Base-by-base conservation (phyloP, 257 asterid genomes). In the Salvia rosmarinus region DNA sequence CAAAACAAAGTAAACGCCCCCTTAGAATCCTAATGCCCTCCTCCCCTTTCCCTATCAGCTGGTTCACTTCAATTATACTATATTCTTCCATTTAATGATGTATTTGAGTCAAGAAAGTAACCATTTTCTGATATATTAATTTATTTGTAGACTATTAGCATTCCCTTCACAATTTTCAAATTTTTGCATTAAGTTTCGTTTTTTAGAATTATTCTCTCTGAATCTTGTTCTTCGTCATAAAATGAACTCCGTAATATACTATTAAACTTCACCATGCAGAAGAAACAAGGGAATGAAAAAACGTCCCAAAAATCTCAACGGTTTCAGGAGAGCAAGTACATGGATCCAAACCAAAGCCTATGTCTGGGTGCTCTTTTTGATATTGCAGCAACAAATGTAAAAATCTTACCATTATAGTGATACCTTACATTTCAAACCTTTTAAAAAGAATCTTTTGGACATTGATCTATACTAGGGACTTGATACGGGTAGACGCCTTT, bases 351-450 rank as follows among this genome's bases (percentile, higher is more conserved):
- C 44, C 99, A 95, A 72, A 82, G 90, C 75, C 84, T 95, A 21
- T 95, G 99, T 61, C 75, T 95, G 52, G 99, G 99, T 77, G 98
- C 99, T 68, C 95, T 95, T 20, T 91, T 95, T 82, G 96, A 95
- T 75, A 95, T 95, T 56, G 98, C 99, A 67, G 99, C 97, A 28
- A 95, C 99, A 59, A 95, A 95, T 78, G 98, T 95, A 87, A 78
- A 50, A 17, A 39, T 56, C 69, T 39, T 50, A 34, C 21, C 44
- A 70, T 59, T 46, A 30, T 59, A 46, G 6, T 10, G 34, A 19
- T 82, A 9, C 57, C 47, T 44, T 28, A 20, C 34, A 7, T 63
- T 73, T 39, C 64, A 17, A 28, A 28, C 40, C 23, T 9, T 46
- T 19, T 49, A 35, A 11, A 5, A 64, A 56, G 74, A 14, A 39